phyloP scores from a whole-genome alignment of 2,329 filamentous ascomycete genomes.

The Penicillium janthinellum region DNA sequence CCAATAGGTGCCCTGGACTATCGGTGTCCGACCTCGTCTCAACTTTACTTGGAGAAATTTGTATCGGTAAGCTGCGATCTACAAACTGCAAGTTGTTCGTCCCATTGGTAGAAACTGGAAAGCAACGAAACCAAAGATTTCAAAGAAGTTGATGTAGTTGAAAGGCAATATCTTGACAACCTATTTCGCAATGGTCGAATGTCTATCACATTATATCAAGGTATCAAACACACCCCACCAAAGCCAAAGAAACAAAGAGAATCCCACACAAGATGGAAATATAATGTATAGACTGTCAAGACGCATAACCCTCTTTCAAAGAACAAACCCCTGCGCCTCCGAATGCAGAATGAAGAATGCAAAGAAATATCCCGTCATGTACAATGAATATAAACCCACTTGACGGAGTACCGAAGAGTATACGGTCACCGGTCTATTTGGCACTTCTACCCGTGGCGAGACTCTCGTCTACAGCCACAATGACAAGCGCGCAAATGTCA shows the following conservation, averaged over 20 bases:
- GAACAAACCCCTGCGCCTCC: background rate
- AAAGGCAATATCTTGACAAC: background rate
- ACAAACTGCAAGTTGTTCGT: too few relatives aligned
- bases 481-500: slow-evolving; percentile 86
- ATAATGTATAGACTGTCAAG: slow-evolving; percentile 6
- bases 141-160: background rate
- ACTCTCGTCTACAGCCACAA: slow-evolving; percentile 68
- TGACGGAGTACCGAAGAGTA: background rate
- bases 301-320: slow-evolving; percentile 6
- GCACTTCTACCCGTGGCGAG: background rate
- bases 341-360: slow-evolving; percentile 13
- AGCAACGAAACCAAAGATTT: too few relatives aligned
- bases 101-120: too few relatives aligned
- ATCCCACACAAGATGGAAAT: background rate
- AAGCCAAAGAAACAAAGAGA: too few relatives aligned
- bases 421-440: background rate
- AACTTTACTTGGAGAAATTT: too few relatives aligned
- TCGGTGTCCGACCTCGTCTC: too few relatives aligned
- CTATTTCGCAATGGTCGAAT: background rate
- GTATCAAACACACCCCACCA: background rate
- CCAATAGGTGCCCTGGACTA: too few relatives aligned
- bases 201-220: slow-evolving; percentile 2
- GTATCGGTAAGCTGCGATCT: too few relatives aligned
- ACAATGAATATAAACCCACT: background rate
- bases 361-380: background rate